Base-by-base conservation (phyloP, 768 basidiomycete species). In the Mrakia frigida region DNA sequence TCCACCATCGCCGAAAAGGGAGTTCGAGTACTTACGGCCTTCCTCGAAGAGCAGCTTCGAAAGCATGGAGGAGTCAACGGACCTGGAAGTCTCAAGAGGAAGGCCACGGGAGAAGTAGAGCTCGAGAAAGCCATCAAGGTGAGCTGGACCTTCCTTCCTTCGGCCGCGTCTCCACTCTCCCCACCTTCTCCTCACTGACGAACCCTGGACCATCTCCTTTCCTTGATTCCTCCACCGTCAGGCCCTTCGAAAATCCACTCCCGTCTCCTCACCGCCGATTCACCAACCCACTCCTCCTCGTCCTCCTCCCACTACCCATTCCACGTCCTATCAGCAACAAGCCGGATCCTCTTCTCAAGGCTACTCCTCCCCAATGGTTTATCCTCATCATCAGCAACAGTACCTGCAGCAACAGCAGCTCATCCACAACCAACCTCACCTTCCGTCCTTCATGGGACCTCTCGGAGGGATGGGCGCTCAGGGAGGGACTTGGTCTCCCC, bases 1-100 rank as follows among this genome's bases (percentile, higher is more conserved):
- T 77, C 75, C 13, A 65, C 75, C 23, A 77, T 77, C 46, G 77
- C 77, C 4, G 28, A 73, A 23, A 77, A 77, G 43, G 77, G 35
- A 31, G 77, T 77, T 41, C 39, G 39, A 28, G 73, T 77, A 21
- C 73, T 77, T 4, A 52, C 41, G 11, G 39, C 75, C 25, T 61
- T 77, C 60, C 37, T 77, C 10, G 70, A 72, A 28, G 73, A 73
- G 37, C 33, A 73, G 39, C 41, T 77, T 10, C 41, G 67, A 0
- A 77, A 77, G 77, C 43, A 52, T n/a, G n/a, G n/a, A n/a, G n/a
- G n/a, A n/a, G n/a, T n/a, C 28, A 53, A 31, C 68, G 67, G 33
- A 43, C 9, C 56, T n/a, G 52, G 68, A 21, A 23, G 23, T 21
- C 31, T 10, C 3, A 33, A 69, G 33, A 41, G 65, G 7, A 39